Percentiles rank a stretch among this genome's conserved stretches.
phyloP scores from a whole-genome alignment of 768 basidiomycete genomes.

The Suillus subaureus region DNA sequence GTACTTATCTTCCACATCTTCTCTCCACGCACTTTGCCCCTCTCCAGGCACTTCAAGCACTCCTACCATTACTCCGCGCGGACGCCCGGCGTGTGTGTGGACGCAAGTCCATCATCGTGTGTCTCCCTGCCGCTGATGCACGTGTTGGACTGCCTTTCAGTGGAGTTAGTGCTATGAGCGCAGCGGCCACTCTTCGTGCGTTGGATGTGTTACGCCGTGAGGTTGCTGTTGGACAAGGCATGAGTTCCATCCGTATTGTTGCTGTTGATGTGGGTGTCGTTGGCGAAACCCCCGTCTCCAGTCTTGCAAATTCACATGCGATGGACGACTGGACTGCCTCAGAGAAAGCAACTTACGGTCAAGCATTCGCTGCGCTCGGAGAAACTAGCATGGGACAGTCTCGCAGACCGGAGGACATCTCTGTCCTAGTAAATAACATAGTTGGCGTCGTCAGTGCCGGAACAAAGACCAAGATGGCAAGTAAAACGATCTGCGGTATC shows the following conservation, averaged over 20 bases:
- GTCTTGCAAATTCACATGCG: constrained; percentile 42
- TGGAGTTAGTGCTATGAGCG: constrained; percentile 71
- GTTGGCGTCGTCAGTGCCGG: constrained; percentile 64
- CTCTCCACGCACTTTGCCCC: constrained; percentile 77
- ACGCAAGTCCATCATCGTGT: constrained; percentile 59
- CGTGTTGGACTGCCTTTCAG: constrained; percentile 75
- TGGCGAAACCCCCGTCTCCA: constrained; percentile 18
- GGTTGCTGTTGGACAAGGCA: constrained; percentile 65
- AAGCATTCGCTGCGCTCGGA: constrained; percentile 59
- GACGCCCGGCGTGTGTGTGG: constrained; percentile 55
- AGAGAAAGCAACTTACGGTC: constrained; percentile 72
- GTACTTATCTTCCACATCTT: constrained; percentile 70
- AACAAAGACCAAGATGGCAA: constrained; percentile 37
- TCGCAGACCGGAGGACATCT: constrained; percentile 57
- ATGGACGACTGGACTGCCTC: constrained; percentile 77
- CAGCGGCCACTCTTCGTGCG: constrained; percentile 70
- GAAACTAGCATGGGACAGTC: constrained; percentile 37
- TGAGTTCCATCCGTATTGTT: constrained; percentile 56
- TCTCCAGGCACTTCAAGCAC: constrained; percentile 72
- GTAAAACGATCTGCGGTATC: constrained; percentile 45
- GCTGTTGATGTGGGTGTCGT: constrained; percentile 75
- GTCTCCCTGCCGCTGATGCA: constrained; percentile 72
- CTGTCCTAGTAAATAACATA: constrained; percentile 59
- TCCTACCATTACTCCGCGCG: constrained; percentile 75
- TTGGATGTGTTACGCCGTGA: constrained; percentile 77